Base-by-base conservation (phyloP, 192 early-diverging fungal genomes). In the Allomyces arbusculus region DNA sequence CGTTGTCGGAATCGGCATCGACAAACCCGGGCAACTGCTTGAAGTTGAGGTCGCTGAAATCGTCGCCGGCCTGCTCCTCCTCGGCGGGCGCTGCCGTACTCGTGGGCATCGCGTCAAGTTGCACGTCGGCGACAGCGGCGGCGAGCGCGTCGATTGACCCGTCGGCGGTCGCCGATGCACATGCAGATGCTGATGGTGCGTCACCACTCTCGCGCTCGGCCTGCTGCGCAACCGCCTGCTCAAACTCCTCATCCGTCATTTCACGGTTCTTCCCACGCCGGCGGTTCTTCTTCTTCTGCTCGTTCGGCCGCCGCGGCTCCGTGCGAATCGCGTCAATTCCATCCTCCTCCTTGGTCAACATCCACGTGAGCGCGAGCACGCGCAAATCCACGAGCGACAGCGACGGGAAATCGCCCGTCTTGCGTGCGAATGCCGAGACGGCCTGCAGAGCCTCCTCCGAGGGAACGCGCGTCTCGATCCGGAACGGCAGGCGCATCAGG, bases 351-450 rank as follows among this genome's bases (percentile, higher is more conserved):
- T 85, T 81, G 67, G 93, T 92, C 23, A 98, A 70, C 80, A 88
- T 90, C 64, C 85, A 90, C 0, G 89, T 85, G 68, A 98, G 73
- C 7, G 95, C 95, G 24, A 98, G 74, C 12, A 97, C 84, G 71
- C 86, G 89, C 63, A 97, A 70, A 85, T 98, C 95, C 16, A 88
- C 84, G 24, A 78, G 67, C 19, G 87, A 87, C 20, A 98, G 76
- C 25, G 78, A 77, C 23, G 87, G 71, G 72, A 84, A 94, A 76
- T 98, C 95, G 61, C 95, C 95, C 6, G 95, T 94, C 70, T 86
- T 86, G 68, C 87, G 89, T 58, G 94, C 79, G 76, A 95, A 95
- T 9, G 79, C 82, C 24, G 87, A 76, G 19, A 95, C 92, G 70
- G 81, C 78, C 66, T 77, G 76, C 61, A 89, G 72, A 24, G 87